Percentiles rank a stretch among this genome's conserved stretches.
Conservation (phyloP, 2,329 filamentous ascomycete genomes). For the Hymenoscyphus fructigenus region DNA sequence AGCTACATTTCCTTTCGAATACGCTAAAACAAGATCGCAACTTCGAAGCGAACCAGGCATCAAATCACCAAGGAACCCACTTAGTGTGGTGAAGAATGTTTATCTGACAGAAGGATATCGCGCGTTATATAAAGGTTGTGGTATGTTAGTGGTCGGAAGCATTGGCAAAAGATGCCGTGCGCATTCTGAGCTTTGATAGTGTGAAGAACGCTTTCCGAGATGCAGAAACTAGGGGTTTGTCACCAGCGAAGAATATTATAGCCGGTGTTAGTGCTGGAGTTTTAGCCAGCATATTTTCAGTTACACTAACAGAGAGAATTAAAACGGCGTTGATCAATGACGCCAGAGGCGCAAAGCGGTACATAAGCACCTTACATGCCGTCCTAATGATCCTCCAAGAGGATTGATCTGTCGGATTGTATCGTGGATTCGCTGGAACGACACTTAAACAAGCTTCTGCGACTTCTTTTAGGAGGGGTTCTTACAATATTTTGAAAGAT, state of each 20-base stretch:
- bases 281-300: constrained; percentile 60
- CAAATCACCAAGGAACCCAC: constrained; percentile 54
- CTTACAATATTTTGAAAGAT: constrained; percentile 50
- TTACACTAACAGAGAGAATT: constrained; percentile 67
- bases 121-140: constrained; percentile 45
- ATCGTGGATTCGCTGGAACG: constrained; percentile 46
- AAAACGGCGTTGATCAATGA: constrained; percentile 58
- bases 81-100: constrained; percentile 54
- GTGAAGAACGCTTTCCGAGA: constrained; percentile 59
- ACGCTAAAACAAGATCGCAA: constrained; percentile 64
- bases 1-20: constrained; percentile 60
- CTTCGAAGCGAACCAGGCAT: constrained; percentile 43
- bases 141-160: constrained; percentile 23
- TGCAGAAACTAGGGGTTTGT: constrained; percentile 53
- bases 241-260: constrained; percentile 55
- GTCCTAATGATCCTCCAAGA: constrained; percentile 39
- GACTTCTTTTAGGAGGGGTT: constrained; percentile 48
- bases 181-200: constrained; percentile 65
- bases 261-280: constrained; percentile 65
- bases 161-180: constrained; percentile 64
- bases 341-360: constrained; percentile 26
- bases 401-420: constrained; percentile 44
- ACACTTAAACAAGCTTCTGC: constrained; percentile 50
- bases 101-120: constrained; percentile 54
- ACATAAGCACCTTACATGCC: constrained; percentile 37